Evolutionary conservation across 192 early-diverging fungal species (phyloP).

Genomic region (Mortierella hygrophila): DNA sequence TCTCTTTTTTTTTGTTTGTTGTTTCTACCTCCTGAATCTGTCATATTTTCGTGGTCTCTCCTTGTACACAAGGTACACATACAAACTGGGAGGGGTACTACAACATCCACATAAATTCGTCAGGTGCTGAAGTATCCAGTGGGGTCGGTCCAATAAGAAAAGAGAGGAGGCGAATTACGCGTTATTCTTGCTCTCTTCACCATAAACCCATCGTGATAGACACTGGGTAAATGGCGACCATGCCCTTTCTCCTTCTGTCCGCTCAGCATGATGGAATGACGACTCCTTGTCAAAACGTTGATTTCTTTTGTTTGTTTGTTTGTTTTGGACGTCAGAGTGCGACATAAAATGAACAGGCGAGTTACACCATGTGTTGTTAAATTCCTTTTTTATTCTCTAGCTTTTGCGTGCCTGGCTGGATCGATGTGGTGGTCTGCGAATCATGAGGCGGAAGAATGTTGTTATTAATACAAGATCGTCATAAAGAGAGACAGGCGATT

Average conservation of each 20-base stretch:
- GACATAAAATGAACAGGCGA: background rate
- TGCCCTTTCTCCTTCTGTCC: background rate
- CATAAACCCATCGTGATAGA: slow-evolving; percentile 18
- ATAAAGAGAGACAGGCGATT: background rate
- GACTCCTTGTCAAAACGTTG: background rate
- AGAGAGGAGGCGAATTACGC: slow-evolving; percentile 25
- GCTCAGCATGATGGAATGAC: background rate
- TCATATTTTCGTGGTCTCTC: background rate
- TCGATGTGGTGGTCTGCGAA: background rate
- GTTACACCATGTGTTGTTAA: background rate
- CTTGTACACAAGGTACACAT: background rate
- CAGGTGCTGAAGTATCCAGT: background rate
- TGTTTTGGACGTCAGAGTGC: background rate
- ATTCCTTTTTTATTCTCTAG: background rate
- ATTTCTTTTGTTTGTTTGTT: background rate
- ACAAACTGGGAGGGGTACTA: background rate
- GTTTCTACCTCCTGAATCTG: slow-evolving; percentile 25
- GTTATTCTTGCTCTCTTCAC: slow-evolving; percentile 9
- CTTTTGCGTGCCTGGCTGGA: background rate
- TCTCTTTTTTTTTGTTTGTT: background rate
- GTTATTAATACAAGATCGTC: background rate
- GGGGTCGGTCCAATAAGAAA: background rate
- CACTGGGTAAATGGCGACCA: background rate
- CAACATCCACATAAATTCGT: background rate
- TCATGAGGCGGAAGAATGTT: background rate